phyloP scores from a whole-genome alignment of 2,329 filamentous ascomycete species.

The Aspergillus novofumigatus region DNA sequence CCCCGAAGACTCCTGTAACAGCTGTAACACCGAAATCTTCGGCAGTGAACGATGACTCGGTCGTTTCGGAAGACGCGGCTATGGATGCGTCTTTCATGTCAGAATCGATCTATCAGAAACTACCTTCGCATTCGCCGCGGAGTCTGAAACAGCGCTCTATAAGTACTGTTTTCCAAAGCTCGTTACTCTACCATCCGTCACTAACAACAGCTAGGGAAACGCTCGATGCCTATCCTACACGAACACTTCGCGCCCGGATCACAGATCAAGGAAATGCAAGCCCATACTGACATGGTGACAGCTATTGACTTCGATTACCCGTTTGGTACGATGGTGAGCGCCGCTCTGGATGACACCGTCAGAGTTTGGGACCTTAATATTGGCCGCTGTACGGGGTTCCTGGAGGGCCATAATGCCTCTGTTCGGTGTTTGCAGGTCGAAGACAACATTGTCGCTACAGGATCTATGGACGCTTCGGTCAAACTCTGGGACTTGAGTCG shows the following conservation, averaged over 20 bases:
- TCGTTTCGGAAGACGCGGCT: conserved; percentile 52
- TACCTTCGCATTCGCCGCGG: conserved; percentile 64
- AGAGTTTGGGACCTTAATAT: conserved; percentile 95
- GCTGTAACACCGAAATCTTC: conserved; percentile 34
- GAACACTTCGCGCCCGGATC: conserved; percentile 91
- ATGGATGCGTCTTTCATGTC: conserved; percentile 79
- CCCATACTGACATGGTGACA: conserved; percentile 83
- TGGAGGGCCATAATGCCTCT: conserved; percentile 93
- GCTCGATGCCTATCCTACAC: conserved; percentile 89
- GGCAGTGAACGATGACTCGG: conserved; percentile 42
- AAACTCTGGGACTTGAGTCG: conserved; percentile 91
- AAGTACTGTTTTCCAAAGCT: conserved; percentile 25
- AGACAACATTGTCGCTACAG: conserved; percentile 91
- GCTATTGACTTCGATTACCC: conserved; percentile 95
- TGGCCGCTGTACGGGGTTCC: conserved; percentile 81
- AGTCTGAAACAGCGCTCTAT: conserved; percentile 46
- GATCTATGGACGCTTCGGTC: conserved; percentile 91
- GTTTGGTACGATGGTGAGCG: conserved; percentile 90
- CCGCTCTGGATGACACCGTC: conserved; percentile 88
- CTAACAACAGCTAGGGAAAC: conserved; percentile 49
- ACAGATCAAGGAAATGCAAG: conserved; percentile 79
- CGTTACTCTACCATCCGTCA: neutral
- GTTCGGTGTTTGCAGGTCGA: conserved; percentile 90
- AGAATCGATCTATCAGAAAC: conserved; percentile 92
- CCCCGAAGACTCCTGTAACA: conserved; percentile 26